Evolutionary conservation across 495 filamentous ascomycete genomes (phyloP), one percentile per base, ranked within the genome.

Genomic region (Entonaema liquescens): DNA sequence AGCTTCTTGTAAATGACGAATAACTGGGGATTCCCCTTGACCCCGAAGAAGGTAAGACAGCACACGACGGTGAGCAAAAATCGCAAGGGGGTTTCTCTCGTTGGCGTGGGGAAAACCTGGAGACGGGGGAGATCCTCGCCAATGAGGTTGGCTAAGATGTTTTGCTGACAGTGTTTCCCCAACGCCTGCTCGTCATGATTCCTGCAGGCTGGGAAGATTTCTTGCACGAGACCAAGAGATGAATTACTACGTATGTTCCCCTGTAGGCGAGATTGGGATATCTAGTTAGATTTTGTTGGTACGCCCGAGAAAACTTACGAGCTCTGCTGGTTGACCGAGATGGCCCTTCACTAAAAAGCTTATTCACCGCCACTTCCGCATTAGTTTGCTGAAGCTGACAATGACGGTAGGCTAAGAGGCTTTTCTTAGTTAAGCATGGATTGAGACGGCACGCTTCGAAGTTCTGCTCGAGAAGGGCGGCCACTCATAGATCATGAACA

Each of bases 311-410:
- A 13, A 38, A 47, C 42, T 47, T 23, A 47, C 19, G 52, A 29
- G 8, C 35, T 53, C 17, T 19, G 65, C 71, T 55, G 61, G 52
- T 19, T 35, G 42, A 40, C 17, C 33, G 59, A 66, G 52, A 19
- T 59, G 49, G 57, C 21, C 23, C 59, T 59, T 58, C 40, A 47
- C 59, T 28, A 70, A 70, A 67, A 67, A 67, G 59, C 71, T 52
- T 70, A 67, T 71, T 74, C 71, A 74, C 71, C 71, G 71, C 71
- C 67, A 74, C 71, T 74, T 74, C 55, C 13, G 59, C 54, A 38
- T 61, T 70, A 50, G 44, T 33, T 19, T 19, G 29, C 15, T 54
- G 62, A 67, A 63, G 66, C 71, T 71, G 67, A 70, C 65, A 49
- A 55, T 28, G 47, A 36, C 17, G 52, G 38, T 53, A 60, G 59